Percentiles rank a stretch among this genome's conserved stretches.
phyloP scores from a whole-genome alignment of 192 early-diverging fungal genomes.

The Mortierella claussenii region DNA sequence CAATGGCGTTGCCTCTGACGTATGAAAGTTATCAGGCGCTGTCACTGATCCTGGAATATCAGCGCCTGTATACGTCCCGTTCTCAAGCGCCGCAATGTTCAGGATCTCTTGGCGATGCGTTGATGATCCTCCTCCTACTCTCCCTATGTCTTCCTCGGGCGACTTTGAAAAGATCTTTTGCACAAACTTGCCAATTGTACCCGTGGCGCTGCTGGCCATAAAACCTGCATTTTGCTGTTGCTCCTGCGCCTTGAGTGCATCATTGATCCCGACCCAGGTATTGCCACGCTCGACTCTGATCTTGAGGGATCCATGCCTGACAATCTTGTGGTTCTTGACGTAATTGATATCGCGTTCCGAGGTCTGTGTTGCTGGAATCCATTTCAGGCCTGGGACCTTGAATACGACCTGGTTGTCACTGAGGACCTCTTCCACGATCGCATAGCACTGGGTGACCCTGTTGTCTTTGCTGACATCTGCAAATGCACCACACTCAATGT shows the following conservation, averaged over 20 bases:
- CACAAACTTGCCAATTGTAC: slow-evolving; percentile 39
- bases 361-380: slow-evolving; percentile 41
- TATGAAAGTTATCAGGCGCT: slow-evolving; percentile 33
- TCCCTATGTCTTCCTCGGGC: slow-evolving; percentile 9
- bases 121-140: too few relatives aligned
- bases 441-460: slow-evolving; percentile 49
- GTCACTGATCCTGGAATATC: slow-evolving; percentile 38
- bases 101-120: background rate
- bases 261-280: slow-evolving; percentile 46
- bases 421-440: slow-evolving; percentile 35
- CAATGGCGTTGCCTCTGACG: slow-evolving; percentile 34
- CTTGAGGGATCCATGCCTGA: slow-evolving; percentile 43
- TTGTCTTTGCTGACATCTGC: slow-evolving; percentile 33
- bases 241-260: slow-evolving; percentile 28
- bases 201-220: slow-evolving; percentile 32
- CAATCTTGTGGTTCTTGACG: slow-evolving; percentile 52
- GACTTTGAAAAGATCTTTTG: slow-evolving; percentile 49
- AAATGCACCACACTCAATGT: slow-evolving; percentile 53
- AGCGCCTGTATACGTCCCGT: slow-evolving; percentile 19
- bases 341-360: slow-evolving; percentile 47
- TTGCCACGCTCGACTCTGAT: slow-evolving; percentile 56
- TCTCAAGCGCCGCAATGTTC: background rate
- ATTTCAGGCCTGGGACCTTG: slow-evolving; percentile 54
- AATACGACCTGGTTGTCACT: slow-evolving; percentile 32
- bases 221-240: slow-evolving; percentile 21